A percentile compares a stretch with the other conserved stretches of the same genome.
These are phyloP conservation scores for Pythium apleroticum DNA, from an alignment of 352 stramenopile species.

Conservation along the genomic window DNA sequence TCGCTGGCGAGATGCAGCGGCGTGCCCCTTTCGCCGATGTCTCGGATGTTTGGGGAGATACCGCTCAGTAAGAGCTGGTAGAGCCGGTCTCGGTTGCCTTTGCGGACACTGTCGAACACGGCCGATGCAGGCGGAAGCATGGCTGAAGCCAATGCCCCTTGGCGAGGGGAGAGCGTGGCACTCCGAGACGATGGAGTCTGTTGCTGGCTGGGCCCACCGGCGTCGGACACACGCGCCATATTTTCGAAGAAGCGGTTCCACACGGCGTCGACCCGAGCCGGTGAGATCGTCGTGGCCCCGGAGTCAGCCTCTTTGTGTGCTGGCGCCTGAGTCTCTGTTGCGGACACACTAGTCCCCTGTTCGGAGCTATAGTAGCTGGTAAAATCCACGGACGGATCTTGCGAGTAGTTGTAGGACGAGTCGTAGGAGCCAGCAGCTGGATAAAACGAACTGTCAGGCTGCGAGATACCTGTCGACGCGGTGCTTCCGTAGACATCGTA, in stretches of 20 bases:
- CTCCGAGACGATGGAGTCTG: background rate
- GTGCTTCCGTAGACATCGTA: background rate
- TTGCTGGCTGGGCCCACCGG: constrained; percentile 1
- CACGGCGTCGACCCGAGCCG: constrained; percentile 54
- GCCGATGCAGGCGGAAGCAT: constrained; percentile 20
- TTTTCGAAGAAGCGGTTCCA: constrained; percentile 85
- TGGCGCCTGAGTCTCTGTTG: background rate
- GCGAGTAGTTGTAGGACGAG: background rate
- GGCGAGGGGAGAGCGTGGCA: constrained; percentile 1
- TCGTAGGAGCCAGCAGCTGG: background rate
- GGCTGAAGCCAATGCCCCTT: background rate
- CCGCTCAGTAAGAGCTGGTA: constrained; percentile 51
- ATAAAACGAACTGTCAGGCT: background rate
- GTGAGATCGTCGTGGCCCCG: constrained; percentile 28
- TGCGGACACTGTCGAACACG: constrained; percentile 57
- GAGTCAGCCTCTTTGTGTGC: background rate
- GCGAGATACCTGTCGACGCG: background rate
- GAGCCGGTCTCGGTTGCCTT: constrained; percentile 40
- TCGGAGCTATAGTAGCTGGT: constrained; percentile 1
- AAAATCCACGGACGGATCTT: background rate
- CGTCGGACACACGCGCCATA: constrained; percentile 35
- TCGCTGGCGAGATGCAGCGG: constrained; percentile 71
- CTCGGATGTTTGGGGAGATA: constrained; percentile 52
- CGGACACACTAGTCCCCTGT: background rate
- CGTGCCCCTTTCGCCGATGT: constrained; percentile 64